A percentile compares a stretch with the other conserved stretches of the same genome.
Conservation (phyloP, 352 stramenopile species). For the Globisporangium solare region DNA sequence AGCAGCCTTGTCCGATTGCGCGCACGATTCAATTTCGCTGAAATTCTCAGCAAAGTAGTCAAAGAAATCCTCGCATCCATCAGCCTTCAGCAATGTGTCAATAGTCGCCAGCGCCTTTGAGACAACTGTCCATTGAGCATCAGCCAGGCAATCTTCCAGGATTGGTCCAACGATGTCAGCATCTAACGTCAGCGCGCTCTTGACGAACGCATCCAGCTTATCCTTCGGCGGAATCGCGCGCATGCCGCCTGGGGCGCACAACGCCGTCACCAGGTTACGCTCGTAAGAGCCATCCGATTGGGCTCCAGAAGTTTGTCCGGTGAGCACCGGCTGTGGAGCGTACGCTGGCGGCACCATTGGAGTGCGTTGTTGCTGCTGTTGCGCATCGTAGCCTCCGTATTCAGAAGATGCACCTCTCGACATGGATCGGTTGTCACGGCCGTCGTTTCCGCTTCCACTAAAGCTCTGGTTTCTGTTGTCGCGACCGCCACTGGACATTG, state of each 20-base stretch:
- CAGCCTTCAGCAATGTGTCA: conserved; percentile 76
- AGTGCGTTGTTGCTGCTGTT: conserved; percentile 10
- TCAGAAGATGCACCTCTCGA: conserved; percentile 33
- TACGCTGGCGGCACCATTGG: conserved; percentile 17
- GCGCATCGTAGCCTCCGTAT: conserved; percentile 48
- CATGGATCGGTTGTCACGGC: conserved; percentile 31
- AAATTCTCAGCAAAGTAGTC: conserved; percentile 84
- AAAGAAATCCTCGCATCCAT: conserved; percentile 79
- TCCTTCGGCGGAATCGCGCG: conserved; percentile 92
- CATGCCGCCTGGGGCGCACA: conserved; percentile 93
- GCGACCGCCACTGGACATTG: conserved; percentile 23
- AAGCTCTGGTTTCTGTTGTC: conserved; percentile 51
- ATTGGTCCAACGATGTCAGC: conserved; percentile 92
- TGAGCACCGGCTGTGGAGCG: conserved; percentile 22
- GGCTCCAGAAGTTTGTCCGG: conserved; percentile 64
- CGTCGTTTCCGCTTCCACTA: conserved; percentile 14
- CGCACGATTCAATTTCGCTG: conserved; percentile 66
- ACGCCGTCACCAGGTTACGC: conserved; percentile 88
- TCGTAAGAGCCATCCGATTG: conserved; percentile 90
- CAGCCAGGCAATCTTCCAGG: conserved; percentile 91
- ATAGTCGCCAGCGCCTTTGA: conserved; percentile 94
- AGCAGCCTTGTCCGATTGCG: conserved; percentile 71
- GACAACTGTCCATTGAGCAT: conserved; percentile 86
- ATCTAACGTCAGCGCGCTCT: conserved; percentile 88
- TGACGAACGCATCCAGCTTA: conserved; percentile 91